Conservation (phyloP, 257 asterid species). For the Lantana camara region DNA sequence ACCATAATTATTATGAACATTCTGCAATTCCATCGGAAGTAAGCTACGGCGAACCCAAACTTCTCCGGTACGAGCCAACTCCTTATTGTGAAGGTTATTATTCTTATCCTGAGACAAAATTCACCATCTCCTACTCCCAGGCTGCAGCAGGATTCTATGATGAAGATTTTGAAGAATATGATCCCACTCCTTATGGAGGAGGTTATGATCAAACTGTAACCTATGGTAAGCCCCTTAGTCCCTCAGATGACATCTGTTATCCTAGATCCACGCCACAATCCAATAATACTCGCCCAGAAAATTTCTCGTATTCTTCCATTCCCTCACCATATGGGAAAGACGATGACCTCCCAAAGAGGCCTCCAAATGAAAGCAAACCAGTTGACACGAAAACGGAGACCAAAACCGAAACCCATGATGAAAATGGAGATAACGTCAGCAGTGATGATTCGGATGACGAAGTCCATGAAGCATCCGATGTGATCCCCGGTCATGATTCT, state of each 20-base stretch:
- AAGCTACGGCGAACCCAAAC: slow-evolving; percentile 36
- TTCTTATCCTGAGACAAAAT: slow-evolving; percentile 37
- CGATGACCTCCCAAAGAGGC: slow-evolving; percentile 14
- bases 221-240: slow-evolving; percentile 81
- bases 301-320: slow-evolving; percentile 41
- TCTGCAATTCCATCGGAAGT: slow-evolving; percentile 26
- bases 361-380: slow-evolving; percentile 24
- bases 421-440: slow-evolving; percentile 24
- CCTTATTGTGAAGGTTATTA: slow-evolving; percentile 18
- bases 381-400: slow-evolving; percentile 14
- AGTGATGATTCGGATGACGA: slow-evolving; percentile 11
- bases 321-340: slow-evolving; percentile 51
- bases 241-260: slow-evolving; percentile 66
- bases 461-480: slow-evolving; percentile 12
- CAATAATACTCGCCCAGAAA: slow-evolving; percentile 18
- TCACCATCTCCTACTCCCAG: slow-evolving; percentile 35
- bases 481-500: slow-evolving; percentile 17
- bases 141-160: slow-evolving; percentile 30
- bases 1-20: slow-evolving; percentile 21
- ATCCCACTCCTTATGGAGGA: slow-evolving; percentile 76
- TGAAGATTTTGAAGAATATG: slow-evolving; percentile 58
- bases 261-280: slow-evolving; percentile 48
- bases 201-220: slow-evolving; percentile 62
- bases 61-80: slow-evolving; percentile 44
- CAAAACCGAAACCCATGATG: slow-evolving; percentile 12